Conservation (phyloP, 345 rosid species). For the Arabis hirsuta region DNA sequence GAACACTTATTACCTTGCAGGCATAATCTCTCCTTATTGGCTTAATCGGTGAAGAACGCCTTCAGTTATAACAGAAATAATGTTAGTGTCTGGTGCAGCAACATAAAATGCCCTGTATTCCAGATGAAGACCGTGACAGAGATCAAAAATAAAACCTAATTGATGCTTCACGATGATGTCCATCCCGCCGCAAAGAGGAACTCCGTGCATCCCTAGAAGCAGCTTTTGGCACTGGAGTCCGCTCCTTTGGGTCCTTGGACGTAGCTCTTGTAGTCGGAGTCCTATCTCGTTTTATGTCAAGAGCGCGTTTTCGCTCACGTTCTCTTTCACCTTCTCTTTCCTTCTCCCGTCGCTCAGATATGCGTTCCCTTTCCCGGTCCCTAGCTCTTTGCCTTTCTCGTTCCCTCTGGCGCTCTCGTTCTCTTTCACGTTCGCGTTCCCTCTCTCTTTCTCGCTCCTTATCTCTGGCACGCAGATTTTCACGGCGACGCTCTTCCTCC, state of each 20-base stretch:
- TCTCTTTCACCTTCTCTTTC: constrained; percentile 74
- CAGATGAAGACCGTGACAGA: constrained; percentile 67
- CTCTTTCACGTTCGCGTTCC: constrained; percentile 55
- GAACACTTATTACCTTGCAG: constrained; percentile 85
- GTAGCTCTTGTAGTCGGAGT: constrained; percentile 41
- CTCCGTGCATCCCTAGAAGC: constrained; percentile 76
- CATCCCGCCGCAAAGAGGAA: constrained; percentile 75
- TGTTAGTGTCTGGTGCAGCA: constrained; percentile 70
- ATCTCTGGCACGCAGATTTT: constrained; percentile 76
- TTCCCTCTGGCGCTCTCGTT: constrained; percentile 52
- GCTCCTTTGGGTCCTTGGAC: constrained; percentile 45
- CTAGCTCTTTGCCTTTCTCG: constrained; percentile 51
- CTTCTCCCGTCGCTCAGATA: constrained; percentile 74
- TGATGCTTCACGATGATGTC: constrained; percentile 71
- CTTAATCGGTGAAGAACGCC: constrained; percentile 91
- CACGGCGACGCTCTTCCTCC: constrained; percentile 91
- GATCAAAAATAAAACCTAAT: constrained; percentile 94
- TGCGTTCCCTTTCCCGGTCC: constrained; percentile 67
- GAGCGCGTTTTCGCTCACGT: constrained; percentile 70
- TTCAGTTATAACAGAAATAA: constrained; percentile 93
- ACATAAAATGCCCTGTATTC: constrained; percentile 64
- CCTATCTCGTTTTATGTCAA: constrained; percentile 63
- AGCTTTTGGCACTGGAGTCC: constrained; percentile 62
- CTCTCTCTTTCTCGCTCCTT: constrained; percentile 65
- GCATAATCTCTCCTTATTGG: constrained; percentile 96